Evolutionary conservation across 805 yeast genomes (phyloP), one percentile per base, ranked within the genome.

Genomic region (Grigorovia transvaalensis): DNA sequence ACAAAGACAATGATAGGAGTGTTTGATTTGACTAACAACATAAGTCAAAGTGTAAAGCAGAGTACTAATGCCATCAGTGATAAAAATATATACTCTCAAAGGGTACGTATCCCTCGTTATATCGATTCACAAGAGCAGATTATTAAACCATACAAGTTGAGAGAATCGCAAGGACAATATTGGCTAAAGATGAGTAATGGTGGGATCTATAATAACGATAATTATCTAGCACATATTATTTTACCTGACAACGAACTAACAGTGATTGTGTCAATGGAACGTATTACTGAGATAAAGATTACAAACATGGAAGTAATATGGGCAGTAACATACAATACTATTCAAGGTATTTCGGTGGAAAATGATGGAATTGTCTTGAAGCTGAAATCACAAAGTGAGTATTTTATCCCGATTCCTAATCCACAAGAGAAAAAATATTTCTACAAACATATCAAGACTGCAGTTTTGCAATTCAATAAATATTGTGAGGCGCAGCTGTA

Each of bases 1-100:
- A 90, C 99, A 0, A 93, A 93, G 71, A 88, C 98, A 0, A 96
- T 96, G 0, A 89, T 91, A 58, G 99, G 99, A 12, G 65, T 93
- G 23, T 83, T 93, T 57, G 99, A 93, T 64, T 74, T 95, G 56
- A 96, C 98, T 0, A 85, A 86, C 50, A 91, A 88, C 66, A 82
- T 93, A 41, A 83, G 96, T 70, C 97, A 90, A 64, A 98, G 98
- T 29, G 89, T 95, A 48, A 77, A 90, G 54, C 90, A 84, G 64
- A 87, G 97, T 0, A 88, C 99, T 0, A 87, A 96, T 0, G 91
- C 86, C 1, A 84, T 88, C 64, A 96, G 88, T 19, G 33, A 20
- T 6, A 41, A 41, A 13, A 27, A 30, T 5, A n/a, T 33, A 4
- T 30, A 40, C 1, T 23, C 47, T 4, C 20, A 18, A 15, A 38